Conservation (phyloP, 768 basidiomycete species). For the Termitomyces sp. region DNA sequence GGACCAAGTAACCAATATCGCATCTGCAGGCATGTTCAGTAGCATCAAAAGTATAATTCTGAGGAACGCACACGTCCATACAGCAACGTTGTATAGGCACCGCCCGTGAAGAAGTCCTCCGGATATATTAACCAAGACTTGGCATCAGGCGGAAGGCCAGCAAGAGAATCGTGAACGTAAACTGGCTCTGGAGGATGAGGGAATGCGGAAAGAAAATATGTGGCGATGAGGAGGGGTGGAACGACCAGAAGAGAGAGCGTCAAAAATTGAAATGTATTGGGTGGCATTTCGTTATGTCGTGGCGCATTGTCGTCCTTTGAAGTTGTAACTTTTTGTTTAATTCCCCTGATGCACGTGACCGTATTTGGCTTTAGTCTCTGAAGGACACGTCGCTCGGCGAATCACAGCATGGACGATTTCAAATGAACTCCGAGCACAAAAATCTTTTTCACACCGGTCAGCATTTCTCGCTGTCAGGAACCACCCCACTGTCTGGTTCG, state of each 20-base stretch:
- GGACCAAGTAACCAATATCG: conserved; percentile 79
- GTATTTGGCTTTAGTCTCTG: conserved; percentile 1
- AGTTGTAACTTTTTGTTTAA: background rate
- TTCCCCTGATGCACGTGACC: background rate
- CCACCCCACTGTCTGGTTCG: conserved; percentile 16
- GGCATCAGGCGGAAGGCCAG: conserved; percentile 47
- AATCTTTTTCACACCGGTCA: background rate
- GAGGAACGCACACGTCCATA: conserved; percentile 44
- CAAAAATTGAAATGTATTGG: conserved; percentile 38
- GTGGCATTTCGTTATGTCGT: conserved; percentile 12
- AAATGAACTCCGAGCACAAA: background rate
- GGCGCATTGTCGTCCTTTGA: conserved; percentile 1
- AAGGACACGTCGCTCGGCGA: background rate
- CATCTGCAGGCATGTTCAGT: conserved; percentile 31
- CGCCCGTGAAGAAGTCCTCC: conserved; percentile 59
- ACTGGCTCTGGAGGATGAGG: conserved; percentile 51
- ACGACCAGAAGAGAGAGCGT: conserved; percentile 53
- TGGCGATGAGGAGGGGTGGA: conserved; percentile 52
- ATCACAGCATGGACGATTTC: background rate
- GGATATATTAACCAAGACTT: conserved; percentile 70
- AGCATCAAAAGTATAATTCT: background rate
- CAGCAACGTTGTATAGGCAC: conserved; percentile 60
- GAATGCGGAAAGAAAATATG: conserved; percentile 62
- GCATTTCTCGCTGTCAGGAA: conserved; percentile 8
- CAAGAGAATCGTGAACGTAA: conserved; percentile 50